A percentile compares a stretch with the other conserved stretches of the same genome.
These are phyloP conservation scores for Phytophthora foliorum DNA, from an alignment of 352 stramenopile genomes.

Conservation along the genomic window DNA sequence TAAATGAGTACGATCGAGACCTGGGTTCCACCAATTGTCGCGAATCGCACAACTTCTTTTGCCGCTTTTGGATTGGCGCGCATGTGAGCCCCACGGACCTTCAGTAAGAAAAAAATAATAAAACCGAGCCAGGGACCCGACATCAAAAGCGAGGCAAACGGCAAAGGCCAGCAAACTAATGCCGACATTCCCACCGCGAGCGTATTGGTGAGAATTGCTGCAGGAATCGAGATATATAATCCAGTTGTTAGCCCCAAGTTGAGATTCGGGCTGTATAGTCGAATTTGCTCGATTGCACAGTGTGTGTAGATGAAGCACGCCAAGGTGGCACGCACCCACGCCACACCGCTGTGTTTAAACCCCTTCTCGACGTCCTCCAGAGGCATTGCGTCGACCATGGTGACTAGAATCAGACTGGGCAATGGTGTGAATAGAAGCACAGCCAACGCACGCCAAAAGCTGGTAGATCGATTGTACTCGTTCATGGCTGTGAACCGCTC, in stretches of 20 bases:
- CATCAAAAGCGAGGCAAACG: conserved; percentile 19
- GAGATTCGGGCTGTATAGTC: conserved; percentile 31
- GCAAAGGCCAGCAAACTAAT: conserved; percentile 26
- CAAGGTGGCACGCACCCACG: conserved; percentile 21
- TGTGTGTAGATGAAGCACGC: conserved; percentile 34
- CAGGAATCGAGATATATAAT: conserved; percentile 24
- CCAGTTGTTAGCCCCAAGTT: conserved; percentile 2
- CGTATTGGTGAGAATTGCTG: conserved; percentile 9
- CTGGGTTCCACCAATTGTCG: conserved; percentile 20
- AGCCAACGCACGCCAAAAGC: conserved; percentile 1
- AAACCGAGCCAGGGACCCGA: conserved; percentile 30
- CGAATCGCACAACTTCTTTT: conserved; percentile 27
- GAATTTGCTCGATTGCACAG: conserved; percentile 29
- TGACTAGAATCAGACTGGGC: conserved; percentile 21
- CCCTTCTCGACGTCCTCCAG: conserved; percentile 15
- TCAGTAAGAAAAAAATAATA: conserved; percentile 19
- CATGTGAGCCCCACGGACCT: conserved; percentile 21
- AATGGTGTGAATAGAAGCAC: conserved; percentile 19
- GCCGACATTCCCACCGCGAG: conserved; percentile 8
- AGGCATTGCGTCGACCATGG: conserved; percentile 27
- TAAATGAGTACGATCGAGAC: conserved; percentile 18
- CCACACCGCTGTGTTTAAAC: conserved; percentile 6
- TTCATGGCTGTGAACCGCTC: conserved; percentile 23
- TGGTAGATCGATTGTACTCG: conserved; percentile 19
- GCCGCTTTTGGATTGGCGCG: conserved; percentile 22